These are phyloP conservation scores for Pleoardoris graminearum DNA, from an alignment of 2,329 filamentous ascomycete genomes.

Conservation along the genomic window DNA sequence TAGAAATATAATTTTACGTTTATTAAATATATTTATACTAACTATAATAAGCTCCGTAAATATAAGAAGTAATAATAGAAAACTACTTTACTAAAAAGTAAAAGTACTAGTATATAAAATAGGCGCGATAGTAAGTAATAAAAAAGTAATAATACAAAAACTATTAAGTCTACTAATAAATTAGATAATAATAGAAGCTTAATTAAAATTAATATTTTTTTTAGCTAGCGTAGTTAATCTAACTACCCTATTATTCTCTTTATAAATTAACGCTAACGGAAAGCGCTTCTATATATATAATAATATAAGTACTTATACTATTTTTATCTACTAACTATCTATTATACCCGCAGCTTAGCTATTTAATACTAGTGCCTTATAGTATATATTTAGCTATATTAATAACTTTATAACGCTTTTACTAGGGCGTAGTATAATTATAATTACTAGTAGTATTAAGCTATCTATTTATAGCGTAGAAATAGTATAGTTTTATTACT, in stretches of 20 bases:
- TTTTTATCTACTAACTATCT: not conserved
- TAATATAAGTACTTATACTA: conserved; percentile 8
- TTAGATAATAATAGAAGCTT: not conserved
- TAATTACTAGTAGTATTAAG: conserved; percentile 9
- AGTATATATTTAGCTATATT: conserved; percentile 9
- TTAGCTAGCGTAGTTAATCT: not conserved
- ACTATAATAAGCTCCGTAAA: conserved; percentile 10
- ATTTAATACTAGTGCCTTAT: conserved; percentile 16
- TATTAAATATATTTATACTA: conserved; percentile 9
- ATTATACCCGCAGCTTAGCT: conserved; percentile 2
- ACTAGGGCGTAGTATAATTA: conserved; percentile 5
- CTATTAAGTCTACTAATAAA: not conserved
- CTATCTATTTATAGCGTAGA: conserved; percentile 10
- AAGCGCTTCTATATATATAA: not conserved
- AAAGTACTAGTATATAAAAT: not conserved
- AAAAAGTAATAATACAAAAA: conserved; percentile 3
- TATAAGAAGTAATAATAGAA: conserved; percentile 6
- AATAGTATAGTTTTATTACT: conserved; percentile 4
- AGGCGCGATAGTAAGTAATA: not conserved
- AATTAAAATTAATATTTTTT: not conserved
- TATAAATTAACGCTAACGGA: not conserved
- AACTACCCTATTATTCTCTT: not conserved
- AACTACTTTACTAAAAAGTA: not conserved
- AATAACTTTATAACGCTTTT: conserved; percentile 12
- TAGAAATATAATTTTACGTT: conserved; percentile 8